phyloP scores from a whole-genome alignment of 352 stramenopile genomes.

The Phytophthora crassamura region DNA sequence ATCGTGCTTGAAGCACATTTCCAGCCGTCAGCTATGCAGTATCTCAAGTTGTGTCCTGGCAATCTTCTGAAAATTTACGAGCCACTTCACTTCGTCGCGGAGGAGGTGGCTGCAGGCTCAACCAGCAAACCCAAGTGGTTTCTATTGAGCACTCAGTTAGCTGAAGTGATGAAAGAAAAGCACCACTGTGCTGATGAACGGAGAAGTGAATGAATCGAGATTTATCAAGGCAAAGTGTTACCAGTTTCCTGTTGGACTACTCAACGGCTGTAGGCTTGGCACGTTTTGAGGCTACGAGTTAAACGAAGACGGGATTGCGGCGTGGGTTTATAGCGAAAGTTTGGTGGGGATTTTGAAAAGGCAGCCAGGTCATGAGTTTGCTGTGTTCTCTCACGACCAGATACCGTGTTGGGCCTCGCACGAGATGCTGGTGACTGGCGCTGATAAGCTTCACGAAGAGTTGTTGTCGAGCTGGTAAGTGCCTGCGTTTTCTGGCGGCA shows the following conservation, averaged over 20 bases:
- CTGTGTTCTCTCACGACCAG: slow-evolving; percentile 12
- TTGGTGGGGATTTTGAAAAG: slow-evolving; percentile 14
- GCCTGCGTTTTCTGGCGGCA: slow-evolving; percentile 27
- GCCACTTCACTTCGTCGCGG: slow-evolving; percentile 64
- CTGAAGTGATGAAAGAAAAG: slow-evolving; percentile 42
- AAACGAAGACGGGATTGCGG: not conserved
- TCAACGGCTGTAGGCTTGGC: slow-evolving; percentile 9
- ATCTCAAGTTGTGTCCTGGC: slow-evolving; percentile 39
- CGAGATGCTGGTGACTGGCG: slow-evolving; percentile 16
- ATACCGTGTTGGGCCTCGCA: slow-evolving; percentile 16
- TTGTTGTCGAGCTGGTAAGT: slow-evolving; percentile 1
- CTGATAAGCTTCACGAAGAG: slow-evolving; percentile 32
- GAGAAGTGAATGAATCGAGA: not conserved
- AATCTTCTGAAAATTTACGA: slow-evolving; percentile 55
- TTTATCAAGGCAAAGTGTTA: not conserved
- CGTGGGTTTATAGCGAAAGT: slow-evolving; percentile 12
- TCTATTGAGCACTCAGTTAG: slow-evolving; percentile 58
- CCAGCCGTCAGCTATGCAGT: slow-evolving; percentile 27
- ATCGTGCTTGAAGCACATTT: slow-evolving; percentile 48
- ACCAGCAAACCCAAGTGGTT: slow-evolving; percentile 39
- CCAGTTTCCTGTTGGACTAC: not conserved
- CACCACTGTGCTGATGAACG: slow-evolving; percentile 8
- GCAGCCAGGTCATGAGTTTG: slow-evolving; percentile 5
- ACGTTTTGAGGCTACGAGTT: slow-evolving; percentile 6
- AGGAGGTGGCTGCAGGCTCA: slow-evolving; percentile 31